Evolutionary conservation across 176 grass and related monocot genomes (phyloP), one percentile per base, ranked within the genome.

Genomic region (Carex littledalei): DNA sequence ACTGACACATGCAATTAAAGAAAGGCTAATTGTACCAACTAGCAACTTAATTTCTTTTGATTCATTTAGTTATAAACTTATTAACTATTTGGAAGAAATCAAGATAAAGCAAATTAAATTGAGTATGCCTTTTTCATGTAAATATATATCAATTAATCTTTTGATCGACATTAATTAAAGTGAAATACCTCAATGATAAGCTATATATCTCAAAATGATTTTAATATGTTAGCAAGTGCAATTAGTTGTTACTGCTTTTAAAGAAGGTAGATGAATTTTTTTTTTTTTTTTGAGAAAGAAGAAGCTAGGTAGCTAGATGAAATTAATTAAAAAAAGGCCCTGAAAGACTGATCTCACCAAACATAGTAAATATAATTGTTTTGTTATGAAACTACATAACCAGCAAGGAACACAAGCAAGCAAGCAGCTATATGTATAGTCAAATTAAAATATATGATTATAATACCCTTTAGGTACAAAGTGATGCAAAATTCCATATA

Each of bases 391-490:
- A 45, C 43, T 45, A 45, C 43, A 45, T 8, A 45, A 45, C 41
- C 41, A 45, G 41, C 6, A 45, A 45, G 62, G 7, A 64, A 47
- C 20, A 81, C 16, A 64, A 63, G 18, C 34, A 6, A 39, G 5
- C 5, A 6, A 39, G 37, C 37, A 35, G 34, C 34, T 35, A 35
- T 35, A 35, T 35, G 13, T 81, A 67, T 85, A 86, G 88, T 90
- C 94, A 94, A 84, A 87, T 84, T 87, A 86, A 86, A 90, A 94
- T 79, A 89, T 86, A 85, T 89, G 87, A 84, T 92, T 88, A 63
- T 85, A 64, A 63, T 9, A 26, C 50, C 78, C 89, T 93, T 88
- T 92, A 97, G 91, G 89, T 97, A 37, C 56, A 85, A 18, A 81
- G 71, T 76, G 4, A 67, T 87, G 86, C 82, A 83, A 86, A 90